Conservation (phyloP, 768 basidiomycete genomes). For the Rossbeevera mucosa region DNA sequence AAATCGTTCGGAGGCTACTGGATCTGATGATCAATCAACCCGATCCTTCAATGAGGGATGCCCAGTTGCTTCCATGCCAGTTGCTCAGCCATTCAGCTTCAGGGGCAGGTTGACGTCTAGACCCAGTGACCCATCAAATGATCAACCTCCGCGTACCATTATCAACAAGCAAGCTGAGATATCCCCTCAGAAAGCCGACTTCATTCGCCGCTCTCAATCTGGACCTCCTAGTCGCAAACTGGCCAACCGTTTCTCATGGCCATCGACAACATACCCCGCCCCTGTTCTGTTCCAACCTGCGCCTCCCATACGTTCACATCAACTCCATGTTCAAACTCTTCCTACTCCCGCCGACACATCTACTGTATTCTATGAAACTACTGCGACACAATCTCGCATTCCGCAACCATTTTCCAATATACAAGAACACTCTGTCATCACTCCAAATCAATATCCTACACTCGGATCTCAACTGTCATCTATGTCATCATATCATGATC, state of each 20-base stretch:
- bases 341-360: slow-evolving; percentile 37
- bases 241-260: slow-evolving; percentile 36
- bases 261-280: slow-evolving; percentile 41
- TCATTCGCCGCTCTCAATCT: slow-evolving; percentile 41
- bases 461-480: slow-evolving; percentile 32
- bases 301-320: slow-evolving; percentile 30
- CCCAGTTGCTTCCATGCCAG: slow-evolving; percentile 13
- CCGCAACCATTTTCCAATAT: slow-evolving; percentile 15
- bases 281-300: slow-evolving; percentile 48
- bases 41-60: slow-evolving; percentile 58
- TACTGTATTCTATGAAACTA: slow-evolving; percentile 69
- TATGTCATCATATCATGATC: slow-evolving; percentile 31
- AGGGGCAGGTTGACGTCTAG: slow-evolving; percentile 27
- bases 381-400: slow-evolving; percentile 31
- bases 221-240: slow-evolving; percentile 36
- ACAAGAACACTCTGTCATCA: slow-evolving; percentile 20
- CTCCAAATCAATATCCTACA: slow-evolving; percentile 26
- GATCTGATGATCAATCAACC: slow-evolving; percentile 69
- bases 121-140: slow-evolving; percentile 7
- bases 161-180: slow-evolving; percentile 6
- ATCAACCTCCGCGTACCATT: neutral
- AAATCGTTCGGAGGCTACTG: slow-evolving; percentile 50
- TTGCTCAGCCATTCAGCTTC: slow-evolving; percentile 9
- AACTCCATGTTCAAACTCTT: slow-evolving; percentile 27
- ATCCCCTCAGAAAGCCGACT: slow-evolving; percentile 35